A percentile compares a stretch with the other conserved stretches of the same genome.
These are phyloP conservation scores for Lachnellula hyalina DNA, from an alignment of 2,329 filamentous ascomycete genomes.

Conservation along the genomic window DNA sequence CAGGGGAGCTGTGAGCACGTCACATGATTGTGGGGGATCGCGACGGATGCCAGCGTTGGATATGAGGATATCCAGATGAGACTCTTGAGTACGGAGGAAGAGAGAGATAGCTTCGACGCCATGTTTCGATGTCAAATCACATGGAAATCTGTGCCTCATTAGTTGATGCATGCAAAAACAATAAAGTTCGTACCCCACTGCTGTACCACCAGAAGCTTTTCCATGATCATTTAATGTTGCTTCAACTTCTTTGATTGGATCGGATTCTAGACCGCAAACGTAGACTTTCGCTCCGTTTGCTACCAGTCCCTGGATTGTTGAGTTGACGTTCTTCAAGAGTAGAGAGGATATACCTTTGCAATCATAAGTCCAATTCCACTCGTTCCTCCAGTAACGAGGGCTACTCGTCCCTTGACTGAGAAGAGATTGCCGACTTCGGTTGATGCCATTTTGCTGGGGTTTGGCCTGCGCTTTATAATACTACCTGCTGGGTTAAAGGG, in stretches of 20 bases:
- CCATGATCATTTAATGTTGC: slow-evolving; percentile 37
- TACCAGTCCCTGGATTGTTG: slow-evolving; percentile 35
- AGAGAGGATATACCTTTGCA: slow-evolving; percentile 31
- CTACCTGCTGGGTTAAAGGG: no score
- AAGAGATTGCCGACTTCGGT: slow-evolving; percentile 40
- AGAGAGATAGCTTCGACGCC: slow-evolving; percentile 33
- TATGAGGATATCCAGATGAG: slow-evolving; percentile 42
- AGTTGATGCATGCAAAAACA: slow-evolving; percentile 1
- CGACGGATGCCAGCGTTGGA: slow-evolving; percentile 46
- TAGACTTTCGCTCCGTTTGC: slow-evolving; percentile 43
- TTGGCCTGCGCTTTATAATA: no score
- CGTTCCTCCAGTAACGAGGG: slow-evolving; percentile 40
- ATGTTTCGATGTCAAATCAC: slow-evolving; percentile 39
- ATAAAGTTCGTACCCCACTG: slow-evolving; percentile 32
- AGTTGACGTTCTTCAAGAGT: neutral
- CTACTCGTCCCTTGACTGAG: slow-evolving; percentile 39
- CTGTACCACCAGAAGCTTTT: slow-evolving; percentile 32
- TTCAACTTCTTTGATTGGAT: slow-evolving; percentile 37
- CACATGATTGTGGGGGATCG: slow-evolving; percentile 39
- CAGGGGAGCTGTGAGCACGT: slow-evolving; percentile 39
- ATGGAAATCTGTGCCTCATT: slow-evolving; percentile 26
- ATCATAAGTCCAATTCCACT: slow-evolving; percentile 45
- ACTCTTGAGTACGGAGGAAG: slow-evolving; percentile 33
- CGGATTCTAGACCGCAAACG: slow-evolving; percentile 36
- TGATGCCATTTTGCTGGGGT: slow-evolving; percentile 33